phyloP scores from a whole-genome alignment of 2,329 filamentous ascomycete genomes.

The Botryotinia calthae region DNA sequence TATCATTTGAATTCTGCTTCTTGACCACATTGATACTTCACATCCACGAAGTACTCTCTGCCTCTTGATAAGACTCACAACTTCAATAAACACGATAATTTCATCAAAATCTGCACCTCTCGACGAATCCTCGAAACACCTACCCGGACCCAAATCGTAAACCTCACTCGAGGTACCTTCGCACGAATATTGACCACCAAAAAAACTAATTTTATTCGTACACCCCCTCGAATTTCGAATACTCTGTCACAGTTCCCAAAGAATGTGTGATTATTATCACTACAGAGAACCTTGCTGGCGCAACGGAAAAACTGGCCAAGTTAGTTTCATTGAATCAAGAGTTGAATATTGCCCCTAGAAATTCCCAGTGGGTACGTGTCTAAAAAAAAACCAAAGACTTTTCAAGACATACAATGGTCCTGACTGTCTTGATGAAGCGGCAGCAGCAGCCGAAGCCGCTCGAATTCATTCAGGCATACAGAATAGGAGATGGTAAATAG shows the following conservation, averaged over 20 bases:
- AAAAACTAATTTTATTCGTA: not conserved
- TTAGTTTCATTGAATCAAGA: not conserved
- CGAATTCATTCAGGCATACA: not conserved
- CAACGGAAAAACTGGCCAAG: not conserved
- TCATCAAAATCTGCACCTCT: too few species aligned
- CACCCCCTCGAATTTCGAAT: not conserved
- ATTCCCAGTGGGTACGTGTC: too few species aligned
- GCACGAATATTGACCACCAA: not conserved
- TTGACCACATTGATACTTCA: too few species aligned
- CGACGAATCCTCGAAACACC: too few species aligned
- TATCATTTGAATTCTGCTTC: too few species aligned
- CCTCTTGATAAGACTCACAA: too few species aligned
- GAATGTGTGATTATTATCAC: not conserved
- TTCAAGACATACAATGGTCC: too few species aligned
- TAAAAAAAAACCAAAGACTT: too few species aligned
- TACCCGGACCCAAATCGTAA: too few species aligned
- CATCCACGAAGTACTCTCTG: too few species aligned
- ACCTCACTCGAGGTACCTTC: not conserved
- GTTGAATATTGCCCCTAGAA: not conserved
- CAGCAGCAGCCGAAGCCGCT: too few species aligned
- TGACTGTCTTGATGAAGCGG: not conserved
- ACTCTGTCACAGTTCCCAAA: rapidly evolving
- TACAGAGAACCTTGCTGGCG: not conserved
- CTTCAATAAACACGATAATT: too few species aligned
- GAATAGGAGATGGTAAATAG: not conserved